phyloP scores from a whole-genome alignment of 805 yeast species.

The Candida tallmaniae region DNA sequence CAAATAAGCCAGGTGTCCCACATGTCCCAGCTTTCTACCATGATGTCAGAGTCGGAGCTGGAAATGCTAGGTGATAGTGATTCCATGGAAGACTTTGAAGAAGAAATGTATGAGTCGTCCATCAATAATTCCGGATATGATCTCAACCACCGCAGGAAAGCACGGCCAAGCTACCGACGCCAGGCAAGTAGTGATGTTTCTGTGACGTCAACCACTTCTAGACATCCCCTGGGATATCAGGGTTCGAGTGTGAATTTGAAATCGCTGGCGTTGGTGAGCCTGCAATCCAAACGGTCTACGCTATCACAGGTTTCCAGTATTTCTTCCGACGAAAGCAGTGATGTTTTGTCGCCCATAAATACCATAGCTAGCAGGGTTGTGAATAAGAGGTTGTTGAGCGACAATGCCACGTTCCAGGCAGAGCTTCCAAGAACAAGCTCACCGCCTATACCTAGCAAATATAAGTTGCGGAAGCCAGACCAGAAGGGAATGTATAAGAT shows the following conservation, averaged over 20 bases:
- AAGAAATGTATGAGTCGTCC: constrained; percentile 36
- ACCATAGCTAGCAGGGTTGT: background rate
- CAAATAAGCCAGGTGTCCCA: constrained; percentile 38
- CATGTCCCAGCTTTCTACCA: constrained; percentile 37
- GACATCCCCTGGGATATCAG: constrained; percentile 7
- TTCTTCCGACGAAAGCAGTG: constrained; percentile 33
- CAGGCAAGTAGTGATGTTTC: constrained; percentile 34
- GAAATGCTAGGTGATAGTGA: constrained; percentile 34
- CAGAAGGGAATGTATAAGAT: constrained; percentile 8
- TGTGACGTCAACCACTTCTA: constrained; percentile 20
- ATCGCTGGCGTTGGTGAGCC: background rate
- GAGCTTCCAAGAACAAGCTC: constrained; percentile 8
- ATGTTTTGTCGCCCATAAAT: constrained; percentile 4
- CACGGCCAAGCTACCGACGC: constrained; percentile 30
- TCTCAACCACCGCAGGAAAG: background rate
- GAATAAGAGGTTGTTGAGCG: constrained; percentile 1
- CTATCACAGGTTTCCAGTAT: constrained; percentile 32
- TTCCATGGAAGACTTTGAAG: constrained; percentile 31
- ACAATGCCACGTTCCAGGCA: constrained; percentile 4
- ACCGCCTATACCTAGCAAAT: constrained; percentile 7
- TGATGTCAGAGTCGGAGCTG: constrained; percentile 39
- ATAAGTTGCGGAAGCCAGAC: background rate
- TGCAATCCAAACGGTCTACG: constrained; percentile 21
- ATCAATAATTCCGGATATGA: constrained; percentile 25
- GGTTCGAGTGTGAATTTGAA: background rate